These are phyloP conservation scores for Geotrichum siamense DNA, from an alignment of 1,139 yeast species.

Conservation along the genomic window DNA sequence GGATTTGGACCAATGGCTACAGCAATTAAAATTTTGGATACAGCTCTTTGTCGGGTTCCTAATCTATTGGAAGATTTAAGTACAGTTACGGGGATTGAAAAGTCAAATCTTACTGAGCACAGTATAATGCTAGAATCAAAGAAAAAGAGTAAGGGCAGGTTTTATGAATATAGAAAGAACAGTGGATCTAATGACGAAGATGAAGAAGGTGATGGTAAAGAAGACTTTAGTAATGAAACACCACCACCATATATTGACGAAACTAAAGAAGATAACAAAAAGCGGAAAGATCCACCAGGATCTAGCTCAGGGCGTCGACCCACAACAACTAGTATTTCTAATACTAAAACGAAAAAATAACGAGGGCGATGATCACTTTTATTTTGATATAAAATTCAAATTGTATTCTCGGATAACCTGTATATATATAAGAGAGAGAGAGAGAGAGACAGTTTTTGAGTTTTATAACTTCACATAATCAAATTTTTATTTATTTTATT, in stretches of 20 bases:
- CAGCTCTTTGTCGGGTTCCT: slow-evolving; percentile 25
- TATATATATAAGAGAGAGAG: no score
- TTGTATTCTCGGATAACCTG: no score
- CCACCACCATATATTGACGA: slow-evolving; percentile 2
- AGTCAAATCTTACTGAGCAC: not conserved
- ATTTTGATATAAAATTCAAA: no score
- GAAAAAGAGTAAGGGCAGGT: not conserved
- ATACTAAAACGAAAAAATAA: no score
- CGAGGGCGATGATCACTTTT: no score
- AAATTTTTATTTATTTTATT: no score
- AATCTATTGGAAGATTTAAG: slow-evolving; percentile 17
- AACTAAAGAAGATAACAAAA: not conserved
- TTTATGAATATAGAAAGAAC: not conserved
- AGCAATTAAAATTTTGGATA: slow-evolving; percentile 60
- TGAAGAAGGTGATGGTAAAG: slow-evolving; percentile 16
- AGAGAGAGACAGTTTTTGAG: no score
- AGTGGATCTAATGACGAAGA: not conserved
- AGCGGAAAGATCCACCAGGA: no score
- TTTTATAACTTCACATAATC: no score
- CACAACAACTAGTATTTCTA: no score
- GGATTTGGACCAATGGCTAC: slow-evolving; percentile 69
- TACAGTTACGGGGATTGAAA: not conserved
- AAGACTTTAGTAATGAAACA: slow-evolving; percentile 14
- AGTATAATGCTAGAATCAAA: not conserved
- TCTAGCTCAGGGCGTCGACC: no score